These are phyloP conservation scores for Dendryphion nanum DNA, from an alignment of 2,329 filamentous ascomycete species.

Conservation along the genomic window DNA sequence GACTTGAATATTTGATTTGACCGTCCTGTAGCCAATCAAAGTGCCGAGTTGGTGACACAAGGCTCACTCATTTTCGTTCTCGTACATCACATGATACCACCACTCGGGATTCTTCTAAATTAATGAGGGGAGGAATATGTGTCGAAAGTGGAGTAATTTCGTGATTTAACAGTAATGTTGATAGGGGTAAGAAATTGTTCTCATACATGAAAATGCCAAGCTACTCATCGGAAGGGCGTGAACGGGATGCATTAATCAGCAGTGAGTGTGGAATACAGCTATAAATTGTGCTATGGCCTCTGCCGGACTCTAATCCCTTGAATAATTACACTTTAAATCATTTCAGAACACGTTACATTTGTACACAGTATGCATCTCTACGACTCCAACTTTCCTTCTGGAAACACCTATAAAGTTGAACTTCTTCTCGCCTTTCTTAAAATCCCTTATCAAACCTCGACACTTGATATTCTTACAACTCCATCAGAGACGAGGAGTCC, in stretches of 20 bases:
- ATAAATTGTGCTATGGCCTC: background rate
- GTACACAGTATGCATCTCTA: conserved; percentile 11
- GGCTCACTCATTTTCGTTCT: too few species aligned
- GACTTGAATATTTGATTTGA: too few species aligned
- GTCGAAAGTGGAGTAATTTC: too few species aligned
- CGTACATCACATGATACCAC: too few species aligned
- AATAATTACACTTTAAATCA: background rate
- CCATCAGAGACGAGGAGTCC: conserved; percentile 9
- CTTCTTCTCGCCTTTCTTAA: conserved; percentile 13
- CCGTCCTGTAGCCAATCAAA: too few species aligned
- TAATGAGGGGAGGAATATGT: too few species aligned
- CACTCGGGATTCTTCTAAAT: too few species aligned
- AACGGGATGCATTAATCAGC: too few species aligned
- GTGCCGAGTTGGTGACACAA: too few species aligned
- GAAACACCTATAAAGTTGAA: conserved; percentile 18
- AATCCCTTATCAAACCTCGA: conserved; percentile 11
- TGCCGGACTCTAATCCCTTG: background rate
- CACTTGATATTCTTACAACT: conserved; percentile 10
- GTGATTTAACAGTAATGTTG: too few species aligned
- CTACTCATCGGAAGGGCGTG: background rate
- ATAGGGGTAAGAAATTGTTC: too few species aligned
- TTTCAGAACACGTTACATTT: background rate
- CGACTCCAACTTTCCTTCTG: conserved; percentile 16
- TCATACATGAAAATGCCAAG: too few species aligned
- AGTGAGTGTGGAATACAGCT: background rate